These are phyloP conservation scores for Neurospora sp. DNA, from an alignment of 495 filamentous ascomycete species.

Conservation along the genomic window DNA sequence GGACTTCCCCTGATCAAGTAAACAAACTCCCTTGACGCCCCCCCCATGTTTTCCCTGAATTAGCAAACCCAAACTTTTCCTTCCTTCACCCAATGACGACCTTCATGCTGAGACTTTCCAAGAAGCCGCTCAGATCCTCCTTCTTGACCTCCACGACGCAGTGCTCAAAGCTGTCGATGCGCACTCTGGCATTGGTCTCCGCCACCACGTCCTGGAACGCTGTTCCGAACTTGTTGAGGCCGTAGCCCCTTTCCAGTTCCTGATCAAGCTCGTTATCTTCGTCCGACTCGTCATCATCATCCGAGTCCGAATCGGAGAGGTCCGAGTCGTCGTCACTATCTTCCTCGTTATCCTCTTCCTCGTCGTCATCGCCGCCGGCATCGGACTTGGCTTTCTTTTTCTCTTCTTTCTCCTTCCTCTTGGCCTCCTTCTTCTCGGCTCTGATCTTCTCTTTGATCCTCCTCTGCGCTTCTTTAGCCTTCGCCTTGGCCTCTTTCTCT, in stretches of 20 bases:
- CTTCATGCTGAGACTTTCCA: slow-evolving; percentile 87
- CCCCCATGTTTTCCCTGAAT: neutral
- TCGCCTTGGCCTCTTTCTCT: slow-evolving; percentile 48
- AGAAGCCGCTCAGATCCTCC: slow-evolving; percentile 83
- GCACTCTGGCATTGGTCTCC: slow-evolving; percentile 79
- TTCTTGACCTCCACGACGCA: slow-evolving; percentile 95
- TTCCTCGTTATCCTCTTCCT: slow-evolving; percentile 28
- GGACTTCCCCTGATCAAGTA: neutral
- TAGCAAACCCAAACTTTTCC: neutral
- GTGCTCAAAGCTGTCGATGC: slow-evolving; percentile 95
- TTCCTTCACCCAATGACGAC: slow-evolving; percentile 66
- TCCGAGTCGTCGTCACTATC: slow-evolving; percentile 12
- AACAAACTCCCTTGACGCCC: neutral
- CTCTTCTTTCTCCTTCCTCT: slow-evolving; percentile 41
- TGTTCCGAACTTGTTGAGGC: slow-evolving; percentile 80
- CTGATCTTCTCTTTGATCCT: slow-evolving; percentile 51
- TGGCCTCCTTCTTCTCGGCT: slow-evolving; percentile 48
- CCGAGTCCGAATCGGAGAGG: slow-evolving; percentile 27
- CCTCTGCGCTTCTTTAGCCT: slow-evolving; percentile 48
- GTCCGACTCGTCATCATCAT: slow-evolving; percentile 50
- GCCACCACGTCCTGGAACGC: slow-evolving; percentile 93
- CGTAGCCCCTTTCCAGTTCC: slow-evolving; percentile 48
- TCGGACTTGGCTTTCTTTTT: slow-evolving; percentile 51
- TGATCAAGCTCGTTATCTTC: slow-evolving; percentile 52
- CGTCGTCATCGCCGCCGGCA: slow-evolving; percentile 41